Percentiles rank a stretch among this genome's conserved stretches.
Evolutionary conservation across 208 protist genomes (phyloP).

Genomic region (Porcisia hertigi): DNA sequence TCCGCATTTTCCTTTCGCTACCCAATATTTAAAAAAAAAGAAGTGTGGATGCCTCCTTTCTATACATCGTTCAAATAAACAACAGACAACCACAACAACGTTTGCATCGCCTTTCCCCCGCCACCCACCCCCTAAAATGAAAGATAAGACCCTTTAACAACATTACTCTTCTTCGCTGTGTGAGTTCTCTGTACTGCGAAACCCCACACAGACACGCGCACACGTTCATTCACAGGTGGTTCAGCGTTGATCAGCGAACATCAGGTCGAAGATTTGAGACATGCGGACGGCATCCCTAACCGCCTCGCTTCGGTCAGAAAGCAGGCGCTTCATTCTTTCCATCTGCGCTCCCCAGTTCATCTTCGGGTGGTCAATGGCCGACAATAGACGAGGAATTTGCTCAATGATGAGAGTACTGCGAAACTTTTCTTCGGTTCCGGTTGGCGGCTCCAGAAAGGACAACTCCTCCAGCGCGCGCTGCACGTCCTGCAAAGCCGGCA

Average conservation of each 20-base stretch:
- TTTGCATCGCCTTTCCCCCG: no score
- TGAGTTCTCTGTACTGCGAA: no score
- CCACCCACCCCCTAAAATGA: no score
- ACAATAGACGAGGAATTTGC: conserved; percentile 83
- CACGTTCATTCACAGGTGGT: not conserved
- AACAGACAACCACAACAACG: no score
- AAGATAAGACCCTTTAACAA: no score
- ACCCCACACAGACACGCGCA: not conserved
- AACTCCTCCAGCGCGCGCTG: conserved; percentile 91
- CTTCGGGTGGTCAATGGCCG: conserved; percentile 42
- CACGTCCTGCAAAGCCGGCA: conserved; percentile 80
- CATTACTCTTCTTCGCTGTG: no score
- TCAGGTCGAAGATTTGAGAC: conserved; percentile 74
- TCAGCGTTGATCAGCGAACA: conserved; percentile 51
- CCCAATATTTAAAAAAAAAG: no score
- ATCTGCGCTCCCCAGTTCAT: conserved; percentile 39
- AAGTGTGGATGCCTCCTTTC: no score
- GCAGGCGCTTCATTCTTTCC: conserved; percentile 34
- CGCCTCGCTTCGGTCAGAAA: conserved; percentile 49
- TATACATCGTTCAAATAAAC: no score
- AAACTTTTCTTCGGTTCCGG: conserved; percentile 90
- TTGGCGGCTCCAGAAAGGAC: conserved; percentile 85
- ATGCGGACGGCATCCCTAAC: conserved; percentile 75
- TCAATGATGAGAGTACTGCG: conserved; percentile 83
- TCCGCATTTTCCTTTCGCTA: no score